Percentiles rank a stretch among this genome's conserved stretches.
Evolutionary conservation across 495 filamentous ascomycete species (phyloP).

Genomic region (Neurospora intermedia): DNA sequence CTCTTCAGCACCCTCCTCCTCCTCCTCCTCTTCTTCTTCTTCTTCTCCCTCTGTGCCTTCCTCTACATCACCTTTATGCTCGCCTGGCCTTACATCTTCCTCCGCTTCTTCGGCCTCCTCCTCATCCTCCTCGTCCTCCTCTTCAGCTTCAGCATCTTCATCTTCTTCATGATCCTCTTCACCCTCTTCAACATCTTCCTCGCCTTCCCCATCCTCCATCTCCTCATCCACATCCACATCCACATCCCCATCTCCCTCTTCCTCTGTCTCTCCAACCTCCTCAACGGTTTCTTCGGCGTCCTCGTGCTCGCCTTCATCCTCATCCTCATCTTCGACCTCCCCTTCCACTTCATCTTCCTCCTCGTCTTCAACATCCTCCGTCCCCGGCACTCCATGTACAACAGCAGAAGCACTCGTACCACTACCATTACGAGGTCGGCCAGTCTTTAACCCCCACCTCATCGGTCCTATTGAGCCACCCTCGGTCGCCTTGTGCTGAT

Average conservation of each 20-base stretch:
- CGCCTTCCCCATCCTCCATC: slow-evolving; percentile 11
- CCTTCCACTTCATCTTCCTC: slow-evolving; percentile 2
- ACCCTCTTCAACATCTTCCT: slow-evolving; percentile 9
- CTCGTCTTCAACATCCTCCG: slow-evolving; percentile 2
- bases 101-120: not conserved
- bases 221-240: slow-evolving; percentile 13
- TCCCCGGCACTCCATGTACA: not conserved
- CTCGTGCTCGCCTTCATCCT: slow-evolving; percentile 18
- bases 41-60: not conserved
- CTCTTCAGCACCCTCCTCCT: not conserved
- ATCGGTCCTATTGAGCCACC: not conserved
- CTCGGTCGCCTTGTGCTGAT: not conserved
- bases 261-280: slow-evolving; percentile 13
- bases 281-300: slow-evolving; percentile 14
- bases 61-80: not conserved
- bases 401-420: not conserved
- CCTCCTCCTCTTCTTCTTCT: slow-evolving; percentile 2
- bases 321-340: slow-evolving; percentile 5
- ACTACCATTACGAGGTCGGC: not conserved
- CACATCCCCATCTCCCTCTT: slow-evolving; percentile 5
- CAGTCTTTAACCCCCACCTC: not conserved
- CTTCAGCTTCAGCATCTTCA: not conserved
- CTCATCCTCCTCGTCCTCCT: not conserved
- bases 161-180: not conserved
- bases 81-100: not conserved